Evolutionary conservation across 257 asterid genomes (phyloP).

Genomic region (Plantago elongata): DNA sequence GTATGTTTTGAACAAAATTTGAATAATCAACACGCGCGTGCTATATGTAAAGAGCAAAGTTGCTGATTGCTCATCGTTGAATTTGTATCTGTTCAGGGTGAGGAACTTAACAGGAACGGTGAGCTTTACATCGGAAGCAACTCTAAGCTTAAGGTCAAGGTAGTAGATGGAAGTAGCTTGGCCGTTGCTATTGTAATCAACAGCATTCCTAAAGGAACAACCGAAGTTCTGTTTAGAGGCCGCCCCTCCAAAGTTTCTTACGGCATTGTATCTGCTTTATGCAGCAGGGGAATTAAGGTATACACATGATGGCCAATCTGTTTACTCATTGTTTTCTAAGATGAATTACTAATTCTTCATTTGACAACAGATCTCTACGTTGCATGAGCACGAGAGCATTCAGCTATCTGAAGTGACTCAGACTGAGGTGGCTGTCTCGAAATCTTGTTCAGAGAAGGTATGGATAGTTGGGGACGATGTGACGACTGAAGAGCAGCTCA

Average conservation of each 20-base stretch:
- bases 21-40: too few species aligned
- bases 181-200: constrained; percentile 63
- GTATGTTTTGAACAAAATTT: constrained; percentile 13
- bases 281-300: constrained; percentile 55
- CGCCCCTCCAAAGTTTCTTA: constrained; percentile 45
- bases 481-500: constrained; percentile 45
- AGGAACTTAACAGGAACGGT: constrained; percentile 49
- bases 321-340: too few species aligned
- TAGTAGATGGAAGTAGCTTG: constrained; percentile 79
- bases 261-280: constrained; percentile 45
- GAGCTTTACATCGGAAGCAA: constrained; percentile 36
- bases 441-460: constrained; percentile 26
- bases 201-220: constrained; percentile 61
- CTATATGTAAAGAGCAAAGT: not conserved
- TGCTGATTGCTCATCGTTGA: not conserved
- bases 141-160: constrained; percentile 39
- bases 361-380: constrained; percentile 32
- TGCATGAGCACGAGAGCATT: constrained; percentile 39
- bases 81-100: constrained; percentile 31
- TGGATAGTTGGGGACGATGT: constrained; percentile 82
- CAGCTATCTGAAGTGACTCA: constrained; percentile 21
- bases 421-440: constrained; percentile 24
- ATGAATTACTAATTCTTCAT: not conserved
- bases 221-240: constrained; percentile 51
- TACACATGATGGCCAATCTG: not conserved